Evolutionary conservation across 2,329 filamentous ascomycete genomes (phyloP).

Genomic region (Pestalotiopsis fici): DNA sequence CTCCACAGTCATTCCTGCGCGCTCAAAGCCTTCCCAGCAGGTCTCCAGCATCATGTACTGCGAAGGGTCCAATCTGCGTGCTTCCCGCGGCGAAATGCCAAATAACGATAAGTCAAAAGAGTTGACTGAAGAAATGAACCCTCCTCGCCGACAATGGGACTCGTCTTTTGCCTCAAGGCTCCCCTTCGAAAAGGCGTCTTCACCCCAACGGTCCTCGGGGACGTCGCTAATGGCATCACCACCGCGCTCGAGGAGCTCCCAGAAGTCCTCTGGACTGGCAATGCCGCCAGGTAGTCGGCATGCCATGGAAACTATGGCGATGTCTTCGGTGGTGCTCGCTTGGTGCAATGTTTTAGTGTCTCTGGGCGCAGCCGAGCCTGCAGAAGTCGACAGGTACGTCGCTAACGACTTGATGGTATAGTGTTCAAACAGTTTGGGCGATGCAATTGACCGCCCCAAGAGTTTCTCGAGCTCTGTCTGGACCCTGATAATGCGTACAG

Average conservation of each 20-base stretch:
- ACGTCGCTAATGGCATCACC: constrained; percentile 26
- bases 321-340: constrained; percentile 14
- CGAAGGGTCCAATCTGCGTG: constrained; percentile 21
- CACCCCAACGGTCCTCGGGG: constrained; percentile 29
- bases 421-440: constrained; percentile 25
- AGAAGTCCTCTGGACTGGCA: constrained; percentile 30
- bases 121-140: constrained; percentile 22
- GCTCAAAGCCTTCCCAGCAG: constrained; percentile 26
- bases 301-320: constrained; percentile 31
- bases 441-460: constrained; percentile 19
- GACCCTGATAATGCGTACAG: constrained; percentile 23
- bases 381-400: constrained; percentile 15
- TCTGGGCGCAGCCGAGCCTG: not conserved
- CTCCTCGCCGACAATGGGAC: constrained; percentile 20
- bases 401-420: constrained; percentile 29
- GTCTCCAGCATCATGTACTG: constrained; percentile 26
- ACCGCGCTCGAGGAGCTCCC: constrained; percentile 30
- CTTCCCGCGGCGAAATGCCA: constrained; percentile 26
- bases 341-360: not conserved
- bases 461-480: constrained; percentile 25
- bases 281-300: constrained; percentile 35
- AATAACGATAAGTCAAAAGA: constrained; percentile 24
- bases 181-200: constrained; percentile 12
- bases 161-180: constrained; percentile 38
- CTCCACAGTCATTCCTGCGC: constrained; percentile 23